Evolutionary conservation across 2,329 filamentous ascomycete species (phyloP).

Genomic region (Chrysoporthe cubensis): DNA sequence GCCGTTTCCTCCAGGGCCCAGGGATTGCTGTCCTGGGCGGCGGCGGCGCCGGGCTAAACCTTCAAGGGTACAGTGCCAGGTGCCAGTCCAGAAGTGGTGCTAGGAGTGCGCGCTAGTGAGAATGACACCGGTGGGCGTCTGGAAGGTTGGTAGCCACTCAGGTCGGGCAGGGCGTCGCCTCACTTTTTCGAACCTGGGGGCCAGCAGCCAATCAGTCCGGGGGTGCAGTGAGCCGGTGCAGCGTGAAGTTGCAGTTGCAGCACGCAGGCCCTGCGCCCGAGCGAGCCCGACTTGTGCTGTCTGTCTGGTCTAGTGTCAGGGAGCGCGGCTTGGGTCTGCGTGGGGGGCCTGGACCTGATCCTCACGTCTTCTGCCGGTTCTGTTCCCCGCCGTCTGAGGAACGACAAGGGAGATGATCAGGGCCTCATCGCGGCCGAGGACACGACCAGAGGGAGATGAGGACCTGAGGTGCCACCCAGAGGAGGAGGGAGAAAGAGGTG

Average conservation of each 20-base stretch:
- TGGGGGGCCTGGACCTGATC: not conserved
- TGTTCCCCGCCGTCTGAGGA: conserved; percentile 2
- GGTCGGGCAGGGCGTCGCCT: conserved; percentile 12
- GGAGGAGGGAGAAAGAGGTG: too few species aligned
- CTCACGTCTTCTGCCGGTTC: not conserved
- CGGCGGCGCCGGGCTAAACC: too few species aligned
- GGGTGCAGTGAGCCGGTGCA: not conserved
- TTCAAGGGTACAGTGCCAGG: too few species aligned
- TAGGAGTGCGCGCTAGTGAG: not conserved
- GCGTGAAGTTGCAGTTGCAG: not conserved
- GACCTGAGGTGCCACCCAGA: too few species aligned
- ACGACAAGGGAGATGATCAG: not conserved
- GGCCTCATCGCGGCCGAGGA: not conserved
- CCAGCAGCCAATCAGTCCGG: not conserved
- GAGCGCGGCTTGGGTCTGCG: not conserved
- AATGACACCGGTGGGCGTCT: not conserved
- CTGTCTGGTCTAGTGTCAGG: too few species aligned
- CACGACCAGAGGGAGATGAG: too few species aligned
- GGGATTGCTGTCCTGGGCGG: too few species aligned
- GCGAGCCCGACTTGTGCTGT: not conserved
- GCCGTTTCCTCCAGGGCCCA: too few species aligned
- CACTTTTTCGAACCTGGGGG: conserved; percentile 1
- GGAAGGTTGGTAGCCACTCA: conserved; percentile 4
- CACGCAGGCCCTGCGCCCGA: not conserved
- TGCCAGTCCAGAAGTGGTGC: too few species aligned